Conservation (phyloP, 345 rosid species). For the Citrus unshiu region DNA sequence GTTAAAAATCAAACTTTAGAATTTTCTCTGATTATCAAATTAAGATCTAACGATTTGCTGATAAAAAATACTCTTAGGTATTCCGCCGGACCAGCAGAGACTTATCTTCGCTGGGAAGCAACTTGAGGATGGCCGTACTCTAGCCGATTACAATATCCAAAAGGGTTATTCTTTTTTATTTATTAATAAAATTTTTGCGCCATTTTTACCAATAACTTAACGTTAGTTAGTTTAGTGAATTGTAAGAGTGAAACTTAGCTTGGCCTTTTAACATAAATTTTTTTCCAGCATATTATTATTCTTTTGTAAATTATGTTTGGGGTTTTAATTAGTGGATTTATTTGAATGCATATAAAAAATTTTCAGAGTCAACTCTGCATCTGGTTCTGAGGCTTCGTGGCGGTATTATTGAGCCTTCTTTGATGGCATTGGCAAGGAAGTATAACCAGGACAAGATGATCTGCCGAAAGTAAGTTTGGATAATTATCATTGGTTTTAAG, state of each 20-base stretch:
- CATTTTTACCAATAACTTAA: neutral
- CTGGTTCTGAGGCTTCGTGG: slow-evolving; percentile 78
- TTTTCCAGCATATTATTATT: neutral
- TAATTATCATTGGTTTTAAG: neutral
- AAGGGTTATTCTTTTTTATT: slow-evolving; percentile 24
- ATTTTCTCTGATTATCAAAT: neutral
- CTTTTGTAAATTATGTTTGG: neutral
- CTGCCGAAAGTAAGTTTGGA: slow-evolving; percentile 63
- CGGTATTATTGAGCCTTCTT: slow-evolving; percentile 69
- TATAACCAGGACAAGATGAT: slow-evolving; percentile 74
- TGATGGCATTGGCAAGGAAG: slow-evolving; percentile 72
- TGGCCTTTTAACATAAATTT: neutral
- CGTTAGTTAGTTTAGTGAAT: neutral
- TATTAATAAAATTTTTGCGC: too few species aligned
- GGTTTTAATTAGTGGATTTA: neutral
- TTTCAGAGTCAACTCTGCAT: slow-evolving; percentile 65
- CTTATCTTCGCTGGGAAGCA: slow-evolving; percentile 54
- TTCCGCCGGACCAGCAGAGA: slow-evolving; percentile 58
- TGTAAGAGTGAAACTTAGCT: neutral
- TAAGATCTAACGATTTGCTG: neutral
- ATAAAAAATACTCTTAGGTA: slow-evolving; percentile 21
- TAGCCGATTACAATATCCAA: slow-evolving; percentile 50
- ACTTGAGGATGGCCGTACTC: slow-evolving; percentile 56
- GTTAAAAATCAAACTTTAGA: neutral
- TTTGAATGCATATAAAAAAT: neutral